Conservation (phyloP, 352 stramenopile species). For the Phytophthora hibernalis region DNA sequence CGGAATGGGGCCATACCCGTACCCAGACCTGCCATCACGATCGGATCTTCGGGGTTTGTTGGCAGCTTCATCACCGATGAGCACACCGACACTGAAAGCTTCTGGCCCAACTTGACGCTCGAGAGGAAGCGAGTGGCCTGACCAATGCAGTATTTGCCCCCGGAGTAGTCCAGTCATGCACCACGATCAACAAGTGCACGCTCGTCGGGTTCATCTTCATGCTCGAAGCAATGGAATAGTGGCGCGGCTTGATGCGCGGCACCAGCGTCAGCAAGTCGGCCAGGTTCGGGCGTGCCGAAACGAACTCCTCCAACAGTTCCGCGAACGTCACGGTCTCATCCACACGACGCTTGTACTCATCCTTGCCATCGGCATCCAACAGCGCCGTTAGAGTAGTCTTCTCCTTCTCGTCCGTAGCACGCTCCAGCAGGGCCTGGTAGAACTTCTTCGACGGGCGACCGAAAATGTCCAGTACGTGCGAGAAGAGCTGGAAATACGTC, state of each 20-base stretch:
- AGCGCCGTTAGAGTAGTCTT: conserved; percentile 57
- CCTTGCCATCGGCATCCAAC: conserved; percentile 77
- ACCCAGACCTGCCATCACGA: conserved; percentile 89
- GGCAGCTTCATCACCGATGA: conserved; percentile 85
- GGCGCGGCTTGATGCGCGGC: conserved; percentile 87
- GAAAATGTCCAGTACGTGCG: conserved; percentile 87
- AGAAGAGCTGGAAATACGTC: conserved; percentile 85
- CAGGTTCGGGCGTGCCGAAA: conserved; percentile 69
- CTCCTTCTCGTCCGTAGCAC: conserved; percentile 78
- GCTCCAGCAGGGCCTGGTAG: conserved; percentile 71
- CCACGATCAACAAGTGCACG: conserved; percentile 87
- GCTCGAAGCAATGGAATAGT: conserved; percentile 92
- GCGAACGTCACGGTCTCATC: conserved; percentile 83
- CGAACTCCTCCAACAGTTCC: conserved; percentile 80
- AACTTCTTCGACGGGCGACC: conserved; percentile 86
- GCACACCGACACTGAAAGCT: conserved; percentile 73
- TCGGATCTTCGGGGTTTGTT: conserved; percentile 67
- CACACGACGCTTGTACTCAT: conserved; percentile 82
- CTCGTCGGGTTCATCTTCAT: conserved; percentile 87
- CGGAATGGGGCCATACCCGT: conserved; percentile 92
- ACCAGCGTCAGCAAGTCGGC: conserved; percentile 73
- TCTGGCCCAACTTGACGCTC: conserved; percentile 50
- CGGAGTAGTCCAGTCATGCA: conserved; percentile 88
- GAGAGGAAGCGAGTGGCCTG: conserved; percentile 74
- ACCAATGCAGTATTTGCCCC: conserved; percentile 70